Base-by-base conservation (phyloP, 345 rosid species). In the Acer negundo region DNA sequence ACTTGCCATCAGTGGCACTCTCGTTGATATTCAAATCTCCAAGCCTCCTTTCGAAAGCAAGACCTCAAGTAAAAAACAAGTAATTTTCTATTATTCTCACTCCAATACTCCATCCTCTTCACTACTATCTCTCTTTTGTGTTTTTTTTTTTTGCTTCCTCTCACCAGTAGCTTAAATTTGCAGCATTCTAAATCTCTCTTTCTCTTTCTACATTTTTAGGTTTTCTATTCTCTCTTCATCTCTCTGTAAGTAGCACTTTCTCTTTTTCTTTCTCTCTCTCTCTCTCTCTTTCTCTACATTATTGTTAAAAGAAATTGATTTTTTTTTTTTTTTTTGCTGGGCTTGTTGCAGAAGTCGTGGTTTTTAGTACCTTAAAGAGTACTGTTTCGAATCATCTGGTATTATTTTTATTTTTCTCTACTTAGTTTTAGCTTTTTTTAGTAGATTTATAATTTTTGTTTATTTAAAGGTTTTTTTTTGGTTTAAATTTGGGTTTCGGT, bases 111-210 rank as follows among this genome's bases (percentile, higher is more conserved):
- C 46, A 42, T 26, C 38, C 73, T 17, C 28, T 1, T 58, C 64
- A 61, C 69, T 72, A 31, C 38, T 35, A 75, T 58, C 65, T 68
- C 67, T 7, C 46, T 42, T 11, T 42, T 7, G 8, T 7, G 46
- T 42, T 10, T 42, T 1, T 42, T 61, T 73, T 73, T 84, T 67
- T 65, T 74, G 75, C 85, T 85, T 82, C 31, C 86, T 87, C 84
- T 69, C 79, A 72, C 66, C 86, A 85, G 90, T 82, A 77, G 89
- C 89, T 83, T 79, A 78, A 85, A 83, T 72, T 62, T 78, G 77
- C 68, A 73, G 72, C 80, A 55, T 23, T 42, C 38, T 35, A 35
- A 35, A 35, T 35, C 38, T 35, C 38, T 35, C 6, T 35, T 31
- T 49, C 78, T 76, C 53, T 70, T 80, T 2, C 28, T 75, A 17